phyloP scores from a whole-genome alignment of 2,329 filamentous ascomycete species.

The Penicillium sp. region DNA sequence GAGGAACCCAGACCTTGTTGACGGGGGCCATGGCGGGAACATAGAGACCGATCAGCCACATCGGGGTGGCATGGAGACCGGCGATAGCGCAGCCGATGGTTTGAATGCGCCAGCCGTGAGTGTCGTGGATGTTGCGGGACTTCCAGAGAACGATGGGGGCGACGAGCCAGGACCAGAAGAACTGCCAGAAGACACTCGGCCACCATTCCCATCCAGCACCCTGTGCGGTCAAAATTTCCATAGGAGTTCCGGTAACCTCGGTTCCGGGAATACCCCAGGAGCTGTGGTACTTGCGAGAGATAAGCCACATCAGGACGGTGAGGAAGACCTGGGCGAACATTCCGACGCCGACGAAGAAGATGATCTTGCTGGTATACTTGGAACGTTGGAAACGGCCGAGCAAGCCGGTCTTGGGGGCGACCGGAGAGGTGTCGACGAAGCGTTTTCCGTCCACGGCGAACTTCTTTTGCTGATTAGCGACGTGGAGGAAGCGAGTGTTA shows the following conservation, averaged over 20 bases:
- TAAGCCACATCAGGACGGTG: slow-evolving; percentile 60
- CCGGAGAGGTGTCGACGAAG: slow-evolving; percentile 1
- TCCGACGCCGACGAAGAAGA: slow-evolving; percentile 51
- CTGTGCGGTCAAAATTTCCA: slow-evolving; percentile 38
- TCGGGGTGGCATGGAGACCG: slow-evolving; percentile 62
- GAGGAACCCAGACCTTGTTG: slow-evolving; percentile 60
- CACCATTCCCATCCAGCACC: slow-evolving; percentile 65
- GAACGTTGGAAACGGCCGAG: slow-evolving; percentile 25
- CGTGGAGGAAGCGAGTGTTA: slow-evolving; percentile 61
- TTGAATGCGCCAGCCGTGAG: slow-evolving; percentile 66
- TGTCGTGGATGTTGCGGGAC: slow-evolving; percentile 62
- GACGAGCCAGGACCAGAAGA: slow-evolving; percentile 24
- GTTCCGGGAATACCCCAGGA: slow-evolving; percentile 53
- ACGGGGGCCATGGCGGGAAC: slow-evolving; percentile 54
- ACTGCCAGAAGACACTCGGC: slow-evolving; percentile 26
- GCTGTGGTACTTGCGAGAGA: slow-evolving; percentile 64
- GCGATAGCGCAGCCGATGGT: slow-evolving; percentile 56
- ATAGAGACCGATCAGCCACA: slow-evolving; percentile 63
- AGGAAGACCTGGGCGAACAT: slow-evolving; percentile 62
- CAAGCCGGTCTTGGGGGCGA: slow-evolving; percentile 15
- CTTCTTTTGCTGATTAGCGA: slow-evolving; percentile 57
- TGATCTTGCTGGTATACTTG: slow-evolving; percentile 26
- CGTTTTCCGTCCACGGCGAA: slow-evolving; percentile 32
- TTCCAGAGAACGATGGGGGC: slow-evolving; percentile 54
- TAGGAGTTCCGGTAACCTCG: slow-evolving; percentile 51